A percentile compares a stretch with the other conserved stretches of the same genome.
These are phyloP conservation scores for Lactifluus piperatus DNA, from an alignment of 768 basidiomycete genomes.

Conservation along the genomic window DNA sequence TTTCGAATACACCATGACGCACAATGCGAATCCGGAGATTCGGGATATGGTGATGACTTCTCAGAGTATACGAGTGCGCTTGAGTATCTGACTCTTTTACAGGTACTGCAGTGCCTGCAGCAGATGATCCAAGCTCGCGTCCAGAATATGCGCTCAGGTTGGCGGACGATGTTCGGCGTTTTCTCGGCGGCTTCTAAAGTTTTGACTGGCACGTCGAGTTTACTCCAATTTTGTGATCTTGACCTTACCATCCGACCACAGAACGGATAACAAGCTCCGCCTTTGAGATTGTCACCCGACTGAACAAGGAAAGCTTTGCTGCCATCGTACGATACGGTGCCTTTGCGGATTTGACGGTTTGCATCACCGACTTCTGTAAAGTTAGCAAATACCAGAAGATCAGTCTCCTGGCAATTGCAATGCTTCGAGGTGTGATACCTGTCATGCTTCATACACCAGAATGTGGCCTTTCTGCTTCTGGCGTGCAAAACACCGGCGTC, in stretches of 20 bases:
- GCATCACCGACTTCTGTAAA: slow-evolving; percentile 99
- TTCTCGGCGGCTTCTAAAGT: slow-evolving; percentile 95
- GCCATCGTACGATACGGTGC: slow-evolving; percentile 90
- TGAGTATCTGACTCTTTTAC: not conserved
- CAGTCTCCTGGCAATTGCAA: slow-evolving; percentile 89
- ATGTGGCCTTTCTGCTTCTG: slow-evolving; percentile 35
- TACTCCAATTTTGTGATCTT: not conserved
- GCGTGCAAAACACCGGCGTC: slow-evolving; percentile 31
- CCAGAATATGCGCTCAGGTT: slow-evolving; percentile 93
- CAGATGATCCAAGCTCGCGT: slow-evolving; percentile 97
- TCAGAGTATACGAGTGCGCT: not conserved
- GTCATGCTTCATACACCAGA: slow-evolving; percentile 85
- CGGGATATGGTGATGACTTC: slow-evolving; percentile 79
- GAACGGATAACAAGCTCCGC: slow-evolving; percentile 90
- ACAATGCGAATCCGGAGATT: slow-evolving; percentile 92
- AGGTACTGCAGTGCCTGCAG: slow-evolving; percentile 96
- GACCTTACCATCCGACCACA: slow-evolving; percentile 24
- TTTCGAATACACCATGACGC: slow-evolving; percentile 95
- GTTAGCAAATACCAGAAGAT: slow-evolving; percentile 99
- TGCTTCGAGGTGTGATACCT: slow-evolving; percentile 89
- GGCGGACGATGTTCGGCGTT: slow-evolving; percentile 99
- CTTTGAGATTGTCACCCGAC: slow-evolving; percentile 88
- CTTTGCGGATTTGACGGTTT: slow-evolving; percentile 92
- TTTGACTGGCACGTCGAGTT: slow-evolving; percentile 52
- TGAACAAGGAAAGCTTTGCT: slow-evolving; percentile 86